Conservation (phyloP, 805 yeast species). For the Pichia manshurica region DNA sequence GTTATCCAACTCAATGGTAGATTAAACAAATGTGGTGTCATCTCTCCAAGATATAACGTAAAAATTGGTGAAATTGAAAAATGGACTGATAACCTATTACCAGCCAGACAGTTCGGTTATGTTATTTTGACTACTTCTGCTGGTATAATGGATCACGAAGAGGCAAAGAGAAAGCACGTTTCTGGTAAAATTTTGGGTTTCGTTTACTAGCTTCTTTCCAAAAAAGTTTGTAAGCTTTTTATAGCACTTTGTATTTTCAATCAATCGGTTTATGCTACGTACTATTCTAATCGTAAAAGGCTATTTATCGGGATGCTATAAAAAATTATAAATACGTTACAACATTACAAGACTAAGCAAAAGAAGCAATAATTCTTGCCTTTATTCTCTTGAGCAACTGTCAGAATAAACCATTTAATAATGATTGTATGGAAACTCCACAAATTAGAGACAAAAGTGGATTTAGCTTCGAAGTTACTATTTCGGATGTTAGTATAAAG, state of each 20-base stretch:
- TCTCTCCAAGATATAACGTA: constrained; percentile 98
- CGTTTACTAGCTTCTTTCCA: constrained; percentile 66
- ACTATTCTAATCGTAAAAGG: not conserved
- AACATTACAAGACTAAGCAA: constrained; percentile 1
- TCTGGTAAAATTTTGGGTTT: constrained; percentile 98
- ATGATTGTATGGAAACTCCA: constrained; percentile 6
- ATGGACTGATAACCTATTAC: constrained; percentile 97
- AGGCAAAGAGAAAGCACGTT: constrained; percentile 99
- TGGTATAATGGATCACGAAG: constrained; percentile 99
- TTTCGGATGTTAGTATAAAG: constrained; percentile 8
- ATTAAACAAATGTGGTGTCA: constrained; percentile 98
- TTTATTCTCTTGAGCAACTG: too few species aligned
- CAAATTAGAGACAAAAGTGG: constrained; percentile 8
- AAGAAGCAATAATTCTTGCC: not conserved
- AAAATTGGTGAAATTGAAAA: constrained; percentile 93
- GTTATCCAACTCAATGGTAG: constrained; percentile 97
- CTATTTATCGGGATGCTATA: not conserved
- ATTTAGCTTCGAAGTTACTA: constrained; percentile 7
- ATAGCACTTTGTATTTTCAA: not conserved
- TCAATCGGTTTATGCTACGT: not conserved
- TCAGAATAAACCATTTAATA: constrained; percentile 9
- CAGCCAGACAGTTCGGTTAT: constrained; percentile 99
- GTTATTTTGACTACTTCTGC: constrained; percentile 98
- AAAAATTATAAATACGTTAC: too few species aligned
- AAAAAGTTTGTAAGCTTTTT: not conserved